Conservation (phyloP, 73 alveolate species). For the Tetrahymena malaccensis region DNA sequence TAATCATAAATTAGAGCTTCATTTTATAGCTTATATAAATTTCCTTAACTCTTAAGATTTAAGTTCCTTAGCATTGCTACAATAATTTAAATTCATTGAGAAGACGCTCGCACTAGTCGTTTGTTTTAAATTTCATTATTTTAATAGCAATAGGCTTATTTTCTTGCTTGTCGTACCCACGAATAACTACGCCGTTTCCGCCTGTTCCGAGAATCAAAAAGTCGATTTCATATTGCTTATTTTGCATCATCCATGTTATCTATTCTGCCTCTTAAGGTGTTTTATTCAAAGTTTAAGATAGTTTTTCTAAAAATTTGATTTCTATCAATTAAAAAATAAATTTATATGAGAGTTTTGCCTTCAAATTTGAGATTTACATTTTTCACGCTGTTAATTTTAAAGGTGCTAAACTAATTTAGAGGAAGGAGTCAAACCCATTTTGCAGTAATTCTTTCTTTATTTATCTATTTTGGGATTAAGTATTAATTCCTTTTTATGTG, state of each 20-base stretch:
- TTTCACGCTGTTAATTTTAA: neutral
- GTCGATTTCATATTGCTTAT: neutral
- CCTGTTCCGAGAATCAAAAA: neutral
- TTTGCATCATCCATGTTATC: neutral
- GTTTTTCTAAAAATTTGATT: neutral
- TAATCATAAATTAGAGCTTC: neutral
- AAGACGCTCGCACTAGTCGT: neutral
- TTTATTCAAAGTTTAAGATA: neutral
- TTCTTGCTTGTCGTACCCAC: neutral
- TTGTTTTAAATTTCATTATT: neutral
- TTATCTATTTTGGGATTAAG: neutral
- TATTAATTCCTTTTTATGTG: neutral
- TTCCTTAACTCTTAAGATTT: neutral
- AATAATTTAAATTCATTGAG: neutral
- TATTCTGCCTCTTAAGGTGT: neutral
- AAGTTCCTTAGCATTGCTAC: neutral
- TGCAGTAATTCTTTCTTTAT: neutral
- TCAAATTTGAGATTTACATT: neutral
- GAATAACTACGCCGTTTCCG: neutral
- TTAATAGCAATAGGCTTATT: neutral
- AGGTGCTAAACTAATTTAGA: neutral
- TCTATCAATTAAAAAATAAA: neutral
- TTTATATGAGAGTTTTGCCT: neutral
- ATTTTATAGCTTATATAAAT: neutral
- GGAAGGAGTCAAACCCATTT: neutral